Conservation (phyloP, 371 early-diverging fungal species). For the Saksenaea oblongispora region DNA sequence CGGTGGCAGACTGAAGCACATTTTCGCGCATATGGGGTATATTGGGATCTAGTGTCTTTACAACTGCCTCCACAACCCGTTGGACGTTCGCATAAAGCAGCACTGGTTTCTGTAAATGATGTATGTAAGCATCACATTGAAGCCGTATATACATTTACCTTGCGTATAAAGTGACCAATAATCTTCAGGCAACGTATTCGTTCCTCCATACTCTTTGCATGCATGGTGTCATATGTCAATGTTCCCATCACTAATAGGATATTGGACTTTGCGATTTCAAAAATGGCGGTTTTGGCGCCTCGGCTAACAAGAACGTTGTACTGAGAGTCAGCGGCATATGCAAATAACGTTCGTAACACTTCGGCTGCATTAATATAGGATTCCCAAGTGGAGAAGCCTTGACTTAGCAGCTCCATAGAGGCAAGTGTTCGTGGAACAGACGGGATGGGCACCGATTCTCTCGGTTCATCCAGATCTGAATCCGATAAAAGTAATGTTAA, state of each 20-base stretch:
- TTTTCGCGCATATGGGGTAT: conserved; percentile 72
- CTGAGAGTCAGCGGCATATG: conserved; percentile 50
- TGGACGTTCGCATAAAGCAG: conserved; percentile 65
- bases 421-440: conserved; percentile 66
- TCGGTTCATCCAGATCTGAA: conserved; percentile 35
- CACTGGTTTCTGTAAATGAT: conserved; percentile 56
- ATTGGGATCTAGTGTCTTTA: conserved; percentile 86
- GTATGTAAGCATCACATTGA: background rate
- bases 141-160: conserved; percentile 38
- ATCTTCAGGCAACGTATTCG: conserved; percentile 65
- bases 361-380: conserved; percentile 72
- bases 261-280: conserved; percentile 72
- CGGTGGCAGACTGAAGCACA: conserved; percentile 68
- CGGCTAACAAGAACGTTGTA: conserved; percentile 36
- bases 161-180: conserved; percentile 73
- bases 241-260: conserved; percentile 75
- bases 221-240: conserved; percentile 73
- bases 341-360: conserved; percentile 69
- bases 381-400: conserved; percentile 82
- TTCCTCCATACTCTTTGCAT: conserved; percentile 62
- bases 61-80: conserved; percentile 75
- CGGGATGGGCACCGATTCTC: conserved; percentile 47
- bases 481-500: conserved; percentile 57
- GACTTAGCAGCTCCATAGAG: conserved; percentile 73
- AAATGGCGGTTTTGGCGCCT: conserved; percentile 71